Percentiles rank a stretch among this genome's conserved stretches.
These are phyloP conservation scores for Lathyrus sativus DNA, from an alignment of 306 rosid species.

Conservation along the genomic window DNA sequence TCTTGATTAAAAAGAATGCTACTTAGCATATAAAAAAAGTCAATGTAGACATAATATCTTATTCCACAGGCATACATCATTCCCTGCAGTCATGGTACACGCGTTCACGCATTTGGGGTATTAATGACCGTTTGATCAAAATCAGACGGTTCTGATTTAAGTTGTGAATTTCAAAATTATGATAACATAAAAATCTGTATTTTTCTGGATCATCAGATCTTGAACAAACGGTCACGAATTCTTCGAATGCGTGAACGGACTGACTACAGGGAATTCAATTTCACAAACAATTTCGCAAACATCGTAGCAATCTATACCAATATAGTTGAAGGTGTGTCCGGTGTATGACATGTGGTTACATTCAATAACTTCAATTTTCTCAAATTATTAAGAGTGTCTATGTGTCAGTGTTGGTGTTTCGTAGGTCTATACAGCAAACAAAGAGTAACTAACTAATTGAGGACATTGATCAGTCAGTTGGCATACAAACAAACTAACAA, in stretches of 20 bases:
- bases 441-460: not conserved
- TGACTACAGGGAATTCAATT: no score
- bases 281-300: not conserved
- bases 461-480: slow-evolving; percentile 15
- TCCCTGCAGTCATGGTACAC: no score
- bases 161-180: no score
- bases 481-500: slow-evolving; percentile 6
- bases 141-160: no score
- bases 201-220: no score
- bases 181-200: no score
- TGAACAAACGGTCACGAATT: no score
- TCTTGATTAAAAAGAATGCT: not conserved
- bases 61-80: slow-evolving; percentile 11
- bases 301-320: not conserved
- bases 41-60: not conserved
- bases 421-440: not conserved
- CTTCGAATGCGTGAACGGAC: no score
- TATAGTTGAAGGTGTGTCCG: not conserved
- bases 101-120: no score
- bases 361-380: not conserved
- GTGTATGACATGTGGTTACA: not conserved
- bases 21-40: slow-evolving; percentile 6
- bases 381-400: not conserved
- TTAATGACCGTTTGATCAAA: no score
- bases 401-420: not conserved